phyloP scores from a whole-genome alignment of 2,329 filamentous ascomycete species.

The Cladorrhinum sp. region DNA sequence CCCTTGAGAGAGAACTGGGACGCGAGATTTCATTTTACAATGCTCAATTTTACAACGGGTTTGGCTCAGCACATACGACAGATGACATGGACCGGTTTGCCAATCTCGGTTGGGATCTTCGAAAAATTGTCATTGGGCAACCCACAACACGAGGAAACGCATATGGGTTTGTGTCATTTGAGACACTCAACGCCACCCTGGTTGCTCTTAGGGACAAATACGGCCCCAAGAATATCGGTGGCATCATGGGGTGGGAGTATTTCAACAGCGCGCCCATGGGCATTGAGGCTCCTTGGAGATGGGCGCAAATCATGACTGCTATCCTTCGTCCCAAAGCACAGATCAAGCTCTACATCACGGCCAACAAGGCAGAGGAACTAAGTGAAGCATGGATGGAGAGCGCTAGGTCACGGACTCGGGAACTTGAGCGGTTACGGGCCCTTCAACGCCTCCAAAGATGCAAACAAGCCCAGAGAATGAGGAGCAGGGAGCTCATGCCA shows the following conservation, averaged over 20 bases:
- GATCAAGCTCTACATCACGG: conserved; percentile 24
- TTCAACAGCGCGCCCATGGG: conserved; percentile 76
- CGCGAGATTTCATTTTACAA: conserved; percentile 80
- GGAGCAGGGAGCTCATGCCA: neutral
- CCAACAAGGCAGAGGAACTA: conserved; percentile 22
- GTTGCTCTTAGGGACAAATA: conserved; percentile 47
- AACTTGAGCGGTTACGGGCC: neutral
- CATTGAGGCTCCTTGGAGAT: conserved; percentile 65
- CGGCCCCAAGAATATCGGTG: conserved; percentile 62
- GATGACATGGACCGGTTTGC: conserved; percentile 51
- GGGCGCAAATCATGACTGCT: conserved; percentile 67
- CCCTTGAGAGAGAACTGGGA: conserved; percentile 66
- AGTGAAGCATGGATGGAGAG: conserved; percentile 26
- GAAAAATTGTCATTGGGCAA: conserved; percentile 75
- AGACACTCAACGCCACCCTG: conserved; percentile 46
- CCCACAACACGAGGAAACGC: conserved; percentile 78
- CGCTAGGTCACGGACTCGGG: neutral
- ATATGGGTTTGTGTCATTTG: conserved; percentile 46
- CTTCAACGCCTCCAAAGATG: conserved; percentile 4
- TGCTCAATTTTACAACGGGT: conserved; percentile 89
- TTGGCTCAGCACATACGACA: conserved; percentile 57
- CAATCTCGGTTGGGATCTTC: conserved; percentile 65
- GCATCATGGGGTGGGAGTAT: conserved; percentile 94
- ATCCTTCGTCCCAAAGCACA: conserved; percentile 34
- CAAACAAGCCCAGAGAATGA: neutral